Conservation (phyloP, 768 basidiomycete genomes). For the Suillus decipiens region DNA sequence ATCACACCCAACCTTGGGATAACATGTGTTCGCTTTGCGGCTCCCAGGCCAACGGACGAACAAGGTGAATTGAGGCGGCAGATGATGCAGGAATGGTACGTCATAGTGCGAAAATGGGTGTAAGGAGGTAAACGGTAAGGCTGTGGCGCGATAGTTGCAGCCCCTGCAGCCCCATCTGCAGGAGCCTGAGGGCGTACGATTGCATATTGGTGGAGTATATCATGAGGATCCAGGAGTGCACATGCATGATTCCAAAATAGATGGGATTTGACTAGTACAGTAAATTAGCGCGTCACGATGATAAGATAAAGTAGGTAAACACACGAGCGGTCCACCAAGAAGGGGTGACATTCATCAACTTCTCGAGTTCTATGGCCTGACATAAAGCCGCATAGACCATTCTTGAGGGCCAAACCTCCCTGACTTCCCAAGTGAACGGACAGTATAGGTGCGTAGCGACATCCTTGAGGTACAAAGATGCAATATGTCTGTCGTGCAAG, state of each 20-base stretch:
- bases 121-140: conserved; percentile 50
- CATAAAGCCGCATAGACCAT: conserved; percentile 65
- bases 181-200: conserved; percentile 43
- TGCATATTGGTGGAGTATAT: conserved; percentile 51
- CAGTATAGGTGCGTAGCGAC: conserved; percentile 42
- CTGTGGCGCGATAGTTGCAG: conserved; percentile 36
- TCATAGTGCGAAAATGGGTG: conserved; percentile 63
- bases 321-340: conserved; percentile 61
- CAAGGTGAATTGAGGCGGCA: conserved; percentile 70
- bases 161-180: conserved; percentile 28
- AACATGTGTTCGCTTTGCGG: conserved; percentile 46
- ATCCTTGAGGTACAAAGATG: conserved; percentile 58
- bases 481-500: conserved; percentile 26
- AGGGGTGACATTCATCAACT: conserved; percentile 62
- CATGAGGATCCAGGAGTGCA: conserved; percentile 61
- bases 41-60: conserved; percentile 49
- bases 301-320: conserved; percentile 28
- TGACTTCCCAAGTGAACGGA: conserved; percentile 50
- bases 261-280: conserved; percentile 62
- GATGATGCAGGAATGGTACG: conserved; percentile 55
- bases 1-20: conserved; percentile 49
- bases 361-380: conserved; percentile 61
- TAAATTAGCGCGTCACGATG: conserved; percentile 17
- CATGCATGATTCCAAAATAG: conserved; percentile 71
- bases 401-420: conserved; percentile 59